Evolutionary conservation across 2,329 filamentous ascomycete genomes (phyloP), one percentile per base, ranked within the genome.

Genomic region (Aureobasidium sp.): DNA sequence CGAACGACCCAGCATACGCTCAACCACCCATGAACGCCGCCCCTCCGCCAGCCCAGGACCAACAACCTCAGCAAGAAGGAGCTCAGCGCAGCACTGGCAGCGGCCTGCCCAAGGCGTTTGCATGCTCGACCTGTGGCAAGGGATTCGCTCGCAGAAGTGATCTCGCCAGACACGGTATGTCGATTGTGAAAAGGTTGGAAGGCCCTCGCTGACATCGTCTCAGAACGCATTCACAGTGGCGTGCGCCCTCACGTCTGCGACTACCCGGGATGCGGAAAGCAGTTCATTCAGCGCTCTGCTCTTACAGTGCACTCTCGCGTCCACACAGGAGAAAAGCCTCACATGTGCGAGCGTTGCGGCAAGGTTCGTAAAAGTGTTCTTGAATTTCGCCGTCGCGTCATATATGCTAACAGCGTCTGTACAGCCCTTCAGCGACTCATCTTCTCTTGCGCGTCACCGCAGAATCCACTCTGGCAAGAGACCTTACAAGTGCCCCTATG

Each of bases 291-390:
- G 75, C 85, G 94, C 62, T 97, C 92, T 31, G 94, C 94, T 25
- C 78, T 99, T 73, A 99, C 94, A 0, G 94, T 99, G 8, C 94
- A 97, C 75, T 87, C 90, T 71, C 89, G 94, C 68, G 92, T 97
- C 22, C 94, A 99, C 75, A 97, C 94, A 1, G 94, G 94, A 67
- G 94, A 97, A 78, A 99, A 99, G 77, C 94, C 94, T 56, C 94
- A 99, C 71, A 93, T 94, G 86, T 99, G 94, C 73, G 94, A 97
- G 76, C 86, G 90, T 66, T 97, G 94, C 74, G 90, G 91, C 74
- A 97, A 97, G 87, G 92, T 96, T 81, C 70, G 82, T 61, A 36
- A 42, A 64, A 15, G 37, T 12, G 31, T 59, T 15, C 4, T 14
- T 4, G 29, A 47, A 25, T 56, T 42, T 49, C 62, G 31, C 63